Evolutionary conservation across 2,329 filamentous ascomycete species (phyloP), one percentile per base, ranked within the genome.

Genomic region (Colletotrichum limetticola): DNA sequence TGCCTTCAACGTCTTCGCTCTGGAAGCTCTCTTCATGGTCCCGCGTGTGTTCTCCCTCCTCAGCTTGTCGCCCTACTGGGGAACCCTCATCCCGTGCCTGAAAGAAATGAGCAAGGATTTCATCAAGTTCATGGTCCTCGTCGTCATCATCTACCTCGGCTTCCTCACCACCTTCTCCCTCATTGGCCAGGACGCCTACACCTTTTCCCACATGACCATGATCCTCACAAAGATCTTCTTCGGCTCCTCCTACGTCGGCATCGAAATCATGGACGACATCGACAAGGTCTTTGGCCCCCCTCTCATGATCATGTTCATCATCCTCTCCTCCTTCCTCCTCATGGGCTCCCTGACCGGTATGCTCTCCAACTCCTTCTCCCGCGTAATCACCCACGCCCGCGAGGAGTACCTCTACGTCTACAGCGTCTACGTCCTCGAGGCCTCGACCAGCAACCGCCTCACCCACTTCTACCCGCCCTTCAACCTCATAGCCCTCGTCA

Each of bases 91-190:
- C 72, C 95, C 95, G 0, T 97, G 95, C 75, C 87, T 98, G 63
- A 97, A 97, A 80, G 94, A 96, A 80, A 98, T 98, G 95, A 93
- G 93, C 52, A 96, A 95, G 82, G 95, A 97, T 80, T 98, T 98
- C 80, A 82, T 95, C 81, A 95, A 95, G 78, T 97, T 97, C 79
- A 89, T 91, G 83, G 93, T 94, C 1, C 87, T 96, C 30, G 93
- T 97, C 56, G 85, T 94, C 60, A 93, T 97, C 66, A 85, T 97
- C 65, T 98, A 97, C 80, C 84, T 97, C 60, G 94, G 95, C 59
- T 98, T 98, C 82, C 84, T 98, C 42, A 97, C 95, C 0, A 98
- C 95, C 0, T 96, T 96, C 77, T 92, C 92, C 0, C 87, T 95
- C 30, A 86, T 97, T 57, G 94, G 92, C n/a, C 89, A 93, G 67